Base-by-base conservation (phyloP, 352 stramenopile genomes). In the Globisporangium nodosum region DNA sequence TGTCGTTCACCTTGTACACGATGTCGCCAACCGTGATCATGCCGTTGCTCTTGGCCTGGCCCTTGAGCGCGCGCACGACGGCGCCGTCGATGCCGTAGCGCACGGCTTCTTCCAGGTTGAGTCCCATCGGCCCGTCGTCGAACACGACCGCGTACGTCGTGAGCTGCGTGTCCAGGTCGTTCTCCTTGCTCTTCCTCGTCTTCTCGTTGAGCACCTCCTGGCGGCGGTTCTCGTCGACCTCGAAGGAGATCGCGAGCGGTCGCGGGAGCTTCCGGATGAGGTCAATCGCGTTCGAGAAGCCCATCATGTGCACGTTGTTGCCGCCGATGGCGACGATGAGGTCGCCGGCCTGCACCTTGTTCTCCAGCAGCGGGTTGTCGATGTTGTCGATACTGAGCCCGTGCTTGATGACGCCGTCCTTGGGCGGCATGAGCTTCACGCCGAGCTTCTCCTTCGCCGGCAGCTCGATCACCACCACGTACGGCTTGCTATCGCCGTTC, bases 331-430 rank as follows among this genome's bases (percentile, higher is more conserved):
- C 85, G 40, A 94, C 85, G 42, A 94, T 94, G 30, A 91, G 57
- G 66, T 94, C 85, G 43, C 85, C 82, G 0, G 82, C 78, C 55
- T 87, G 71, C 27, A 94, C 82, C 60, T 92, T 94, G 65, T 84
- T 81, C 50, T 91, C 81, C 52, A 94, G 63, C 54, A 91, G 58
- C 12, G 82, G 85, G 49, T 94, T 94, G 67, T 94, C 87, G 39
- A 94, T 90, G 60, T 90, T 94, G 56, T 94, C 85, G 49, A 94
- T 92, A 49, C 76, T 78, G 16, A 94, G 52, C n/a, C 85, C 85
- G 66, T 90, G 82, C 45, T 82, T 60, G 54, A 94, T 92, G 49
- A 94, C 85, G 49, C 82, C 85, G 49, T 83, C 70, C 58, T 89
- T 92, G 15, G 82, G 85, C 18, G 85, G 82, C 82, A 88, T 89